phyloP scores from a whole-genome alignment of 1,139 yeast genomes.

The Saccharomyces hybrid region DNA sequence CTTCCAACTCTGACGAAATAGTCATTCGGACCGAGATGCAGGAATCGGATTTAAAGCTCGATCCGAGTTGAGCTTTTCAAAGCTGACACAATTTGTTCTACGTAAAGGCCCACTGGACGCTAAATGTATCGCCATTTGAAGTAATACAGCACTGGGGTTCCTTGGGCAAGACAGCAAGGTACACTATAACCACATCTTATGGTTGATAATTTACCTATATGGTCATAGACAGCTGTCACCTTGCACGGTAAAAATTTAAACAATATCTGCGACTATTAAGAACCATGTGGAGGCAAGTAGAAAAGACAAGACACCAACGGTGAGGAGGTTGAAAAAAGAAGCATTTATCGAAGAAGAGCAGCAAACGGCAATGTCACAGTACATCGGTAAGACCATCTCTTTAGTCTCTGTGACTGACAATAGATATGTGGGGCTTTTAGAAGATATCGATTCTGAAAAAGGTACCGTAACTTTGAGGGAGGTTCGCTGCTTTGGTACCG shows the following conservation, averaged over 20 bases:
- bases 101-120: not conserved
- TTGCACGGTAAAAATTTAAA: not conserved
- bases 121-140: not conserved
- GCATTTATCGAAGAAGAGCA: not conserved
- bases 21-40: not conserved
- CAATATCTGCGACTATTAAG: not conserved
- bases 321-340: not conserved
- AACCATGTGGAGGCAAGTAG: not conserved
- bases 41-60: not conserved
- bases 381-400: conserved; percentile 87
- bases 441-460: conserved; percentile 81
- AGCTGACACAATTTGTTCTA: not conserved
- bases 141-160: too few species aligned
- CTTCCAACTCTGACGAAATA: not conserved
- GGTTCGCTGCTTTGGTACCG: conserved; percentile 91
- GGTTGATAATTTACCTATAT: not conserved
- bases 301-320: not conserved
- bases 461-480: conserved; percentile 81
- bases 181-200: not conserved
- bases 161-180: not conserved
- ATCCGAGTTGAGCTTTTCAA: not conserved
- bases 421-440: conserved; percentile 78
- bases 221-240: not conserved
- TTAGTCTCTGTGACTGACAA: conserved; percentile 83
- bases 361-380: conserved; percentile 56